phyloP scores from a whole-genome alignment of 208 protist genomes.

The Trypanosoma melophagium region DNA sequence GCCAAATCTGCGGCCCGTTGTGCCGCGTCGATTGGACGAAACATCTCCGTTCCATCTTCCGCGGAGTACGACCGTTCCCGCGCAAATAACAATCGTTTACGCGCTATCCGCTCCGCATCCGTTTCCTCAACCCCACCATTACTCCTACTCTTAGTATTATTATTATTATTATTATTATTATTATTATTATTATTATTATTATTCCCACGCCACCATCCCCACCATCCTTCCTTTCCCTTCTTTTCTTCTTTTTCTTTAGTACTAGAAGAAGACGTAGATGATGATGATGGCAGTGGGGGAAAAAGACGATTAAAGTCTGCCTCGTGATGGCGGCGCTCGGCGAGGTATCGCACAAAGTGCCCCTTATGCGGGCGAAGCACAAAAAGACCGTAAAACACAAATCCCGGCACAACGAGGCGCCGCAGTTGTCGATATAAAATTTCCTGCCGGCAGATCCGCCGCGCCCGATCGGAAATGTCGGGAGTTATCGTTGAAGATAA shows the following conservation, averaged over 20 bases:
- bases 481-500: neutral
- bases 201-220: neutral
- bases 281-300: slow-evolving; percentile 29
- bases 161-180: slow-evolving; percentile 1
- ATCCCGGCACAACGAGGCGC: slow-evolving; percentile 54
- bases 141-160: neutral
- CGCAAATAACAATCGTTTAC: slow-evolving; percentile 51
- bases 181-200: neutral
- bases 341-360: slow-evolving; percentile 76
- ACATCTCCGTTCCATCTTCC: slow-evolving; percentile 35
- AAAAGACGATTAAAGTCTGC: slow-evolving; percentile 59
- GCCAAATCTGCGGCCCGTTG: slow-evolving; percentile 39
- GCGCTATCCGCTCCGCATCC: slow-evolving; percentile 45
- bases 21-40: slow-evolving; percentile 32
- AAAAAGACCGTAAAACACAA: slow-evolving; percentile 58
- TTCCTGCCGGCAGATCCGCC: slow-evolving; percentile 48
- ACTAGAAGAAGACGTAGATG: no score
- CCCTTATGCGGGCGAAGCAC: slow-evolving; percentile 67
- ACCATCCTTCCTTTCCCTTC: neutral
- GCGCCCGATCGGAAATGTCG: slow-evolving; percentile 29
- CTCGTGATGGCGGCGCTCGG: slow-evolving; percentile 68
- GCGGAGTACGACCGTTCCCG: slow-evolving; percentile 37
- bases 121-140: slow-evolving; percentile 20
- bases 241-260: neutral
- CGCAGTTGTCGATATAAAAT: slow-evolving; percentile 45